Conservation (phyloP, 805 yeast species). For the Hanseniaspora lindneri region DNA sequence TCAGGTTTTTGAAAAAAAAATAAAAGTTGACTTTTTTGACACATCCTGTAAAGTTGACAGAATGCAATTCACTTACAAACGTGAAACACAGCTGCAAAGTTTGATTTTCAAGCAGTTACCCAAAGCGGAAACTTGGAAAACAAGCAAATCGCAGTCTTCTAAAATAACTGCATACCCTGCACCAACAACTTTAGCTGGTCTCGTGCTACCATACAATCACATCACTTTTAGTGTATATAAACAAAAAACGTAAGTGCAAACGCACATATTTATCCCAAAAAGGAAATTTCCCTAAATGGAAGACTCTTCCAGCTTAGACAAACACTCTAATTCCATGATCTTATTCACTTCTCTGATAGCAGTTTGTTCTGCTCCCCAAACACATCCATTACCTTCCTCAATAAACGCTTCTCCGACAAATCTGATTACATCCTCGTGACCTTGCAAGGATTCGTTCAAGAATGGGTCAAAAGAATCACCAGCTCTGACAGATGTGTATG, state of each 20-base stretch:
- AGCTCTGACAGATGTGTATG: conserved; percentile 54
- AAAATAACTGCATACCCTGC: too few species aligned
- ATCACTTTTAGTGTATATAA: background rate
- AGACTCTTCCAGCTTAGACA: background rate
- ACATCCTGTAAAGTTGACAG: too few species aligned
- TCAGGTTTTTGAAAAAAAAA: too few species aligned
- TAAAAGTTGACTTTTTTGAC: too few species aligned
- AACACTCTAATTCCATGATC: conserved; percentile 20
- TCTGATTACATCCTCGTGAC: conserved; percentile 39
- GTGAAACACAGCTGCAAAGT: too few species aligned
- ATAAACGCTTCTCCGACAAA: conserved; percentile 82
- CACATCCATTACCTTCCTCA: conserved; percentile 71
- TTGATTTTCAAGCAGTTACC: too few species aligned
- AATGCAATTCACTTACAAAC: too few species aligned
- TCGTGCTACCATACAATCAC: too few species aligned
- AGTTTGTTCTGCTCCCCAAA: conserved; percentile 69
- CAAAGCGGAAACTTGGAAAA: too few species aligned
- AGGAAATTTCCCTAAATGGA: too few species aligned
- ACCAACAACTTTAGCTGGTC: background rate
- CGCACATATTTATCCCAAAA: background rate
- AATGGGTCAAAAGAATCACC: conserved; percentile 52
- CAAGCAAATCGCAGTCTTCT: too few species aligned
- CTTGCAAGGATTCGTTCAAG: conserved; percentile 45
- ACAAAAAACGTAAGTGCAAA: background rate
- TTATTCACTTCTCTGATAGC: conserved; percentile 41